These are phyloP conservation scores for Datisca glomerata DNA, from an alignment of 306 rosid species.

Conservation along the genomic window DNA sequence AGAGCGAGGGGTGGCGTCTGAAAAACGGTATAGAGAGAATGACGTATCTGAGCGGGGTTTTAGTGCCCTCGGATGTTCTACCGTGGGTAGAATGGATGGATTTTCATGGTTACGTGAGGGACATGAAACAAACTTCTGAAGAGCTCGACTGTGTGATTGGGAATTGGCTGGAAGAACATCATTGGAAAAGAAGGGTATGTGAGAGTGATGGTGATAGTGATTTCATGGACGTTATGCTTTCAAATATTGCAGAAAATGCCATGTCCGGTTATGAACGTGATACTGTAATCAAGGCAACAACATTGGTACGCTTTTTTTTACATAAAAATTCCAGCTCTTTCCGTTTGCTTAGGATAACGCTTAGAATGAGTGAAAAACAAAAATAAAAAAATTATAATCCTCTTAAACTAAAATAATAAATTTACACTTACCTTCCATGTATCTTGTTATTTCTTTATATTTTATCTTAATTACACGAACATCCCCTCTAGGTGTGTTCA, in stretches of 20 bases:
- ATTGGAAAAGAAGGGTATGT: background rate
- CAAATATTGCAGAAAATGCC: conserved; percentile 1
- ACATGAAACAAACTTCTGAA: conserved; percentile 5
- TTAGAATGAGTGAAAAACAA: too few species aligned
- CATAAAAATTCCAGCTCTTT: too few species aligned
- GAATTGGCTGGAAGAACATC: conserved; percentile 15
- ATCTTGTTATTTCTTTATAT: too few species aligned
- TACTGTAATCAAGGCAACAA: conserved; percentile 45
- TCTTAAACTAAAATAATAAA: background rate
- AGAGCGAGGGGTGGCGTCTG: too few species aligned
- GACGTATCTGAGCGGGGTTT: too few species aligned
- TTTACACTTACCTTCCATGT: too few species aligned
- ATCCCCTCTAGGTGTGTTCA: too few species aligned
- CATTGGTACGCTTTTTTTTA: conserved; percentile 36
- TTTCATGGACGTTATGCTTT: conserved; percentile 15
- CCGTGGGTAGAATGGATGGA: too few species aligned
- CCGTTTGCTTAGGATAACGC: too few species aligned
- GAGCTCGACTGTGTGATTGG: conserved; percentile 1
- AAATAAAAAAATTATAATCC: background rate
- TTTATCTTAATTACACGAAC: too few species aligned
- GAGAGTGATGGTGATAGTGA: background rate
- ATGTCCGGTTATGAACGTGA: conserved; percentile 32
- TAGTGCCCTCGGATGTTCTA: too few species aligned
- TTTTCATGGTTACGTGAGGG: conserved; percentile 4
- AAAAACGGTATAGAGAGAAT: too few species aligned